Base-by-base conservation (phyloP, 192 early-diverging fungal species). In the Mortierella hygrophila region DNA sequence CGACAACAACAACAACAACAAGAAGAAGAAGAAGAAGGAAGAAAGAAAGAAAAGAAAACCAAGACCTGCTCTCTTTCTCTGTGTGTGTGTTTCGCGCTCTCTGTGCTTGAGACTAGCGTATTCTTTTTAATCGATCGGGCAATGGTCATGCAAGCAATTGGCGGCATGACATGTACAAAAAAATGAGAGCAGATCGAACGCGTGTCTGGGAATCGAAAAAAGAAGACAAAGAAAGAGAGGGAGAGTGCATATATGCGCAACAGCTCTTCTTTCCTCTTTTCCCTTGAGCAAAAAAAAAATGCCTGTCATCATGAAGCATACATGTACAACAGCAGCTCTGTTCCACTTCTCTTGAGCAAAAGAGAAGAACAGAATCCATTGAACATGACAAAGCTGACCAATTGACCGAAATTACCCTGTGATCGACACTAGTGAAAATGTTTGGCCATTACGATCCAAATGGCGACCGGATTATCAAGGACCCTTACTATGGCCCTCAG, bases 381-480 rank as follows among this genome's bases (percentile, higher is more conserved):
- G 49, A 52, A 21, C 49, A 52, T 18, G 49, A 52, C 18, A 15
- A 46, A 46, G 49, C 49, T 52, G 6, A 52, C 16, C 49, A 18
- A 3, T 65, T 32, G 7, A 55, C 55, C 55, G 7, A 60, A 60
- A 8, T 65, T 32, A 11, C 29, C 9, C 26, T 32, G 2, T 23
- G 44, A 70, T 26, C 75, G 15, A n/a, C 15, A 32, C 1, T 73
- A 88, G 89, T 97, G 2, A 88, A 90, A 55, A 84, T 97, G 75
- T 96, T 97, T 94, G 96, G 96, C 21, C 90, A 93, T 16, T 96
- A 92, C 80, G 96, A 97, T 85, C 92, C 94, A 5, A 79, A 95
- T 80, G 93, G 93, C 6, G 93, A 94, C 38, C 88, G 77, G 11
- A 94, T 95, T 32, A 96, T 97, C 76, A 83, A 91, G 69, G 96